These are phyloP conservation scores for Trichoderma sp. DNA, from an alignment of 2,329 filamentous ascomycete species.

Conservation along the genomic window DNA sequence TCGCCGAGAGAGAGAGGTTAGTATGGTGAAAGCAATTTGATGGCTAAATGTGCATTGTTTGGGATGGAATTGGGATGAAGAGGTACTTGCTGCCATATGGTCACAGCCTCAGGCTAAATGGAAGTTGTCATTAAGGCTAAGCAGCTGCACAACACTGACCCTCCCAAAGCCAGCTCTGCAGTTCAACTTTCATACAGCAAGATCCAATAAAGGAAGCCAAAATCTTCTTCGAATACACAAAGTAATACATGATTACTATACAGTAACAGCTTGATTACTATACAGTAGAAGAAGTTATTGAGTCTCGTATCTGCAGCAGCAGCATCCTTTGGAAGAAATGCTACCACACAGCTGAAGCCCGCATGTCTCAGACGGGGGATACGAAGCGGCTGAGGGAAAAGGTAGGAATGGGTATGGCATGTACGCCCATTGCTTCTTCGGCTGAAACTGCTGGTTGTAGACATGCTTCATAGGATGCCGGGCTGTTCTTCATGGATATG, in stretches of 20 bases:
- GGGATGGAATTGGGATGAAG: no score
- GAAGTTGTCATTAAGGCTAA: neutral
- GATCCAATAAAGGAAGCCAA: no score
- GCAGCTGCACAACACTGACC: neutral
- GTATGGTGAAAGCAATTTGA: no score
- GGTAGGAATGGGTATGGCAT: neutral
- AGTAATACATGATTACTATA: no score
- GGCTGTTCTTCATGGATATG: no score
- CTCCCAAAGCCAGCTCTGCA: neutral
- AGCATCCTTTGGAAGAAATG: neutral
- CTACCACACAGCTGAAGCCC: neutral
- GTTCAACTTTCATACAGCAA: neutral
- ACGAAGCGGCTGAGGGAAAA: conserved; percentile 16
- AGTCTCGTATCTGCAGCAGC: neutral
- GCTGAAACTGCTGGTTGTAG: neutral
- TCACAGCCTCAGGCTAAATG: conserved; percentile 4
- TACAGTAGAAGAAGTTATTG: no score
- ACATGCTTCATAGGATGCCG: no score
- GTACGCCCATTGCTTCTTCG: neutral
- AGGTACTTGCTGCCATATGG: no score
- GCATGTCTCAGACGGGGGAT: neutral
- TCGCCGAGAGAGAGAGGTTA: no score
- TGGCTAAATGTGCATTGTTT: no score
- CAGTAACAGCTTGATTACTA: no score
- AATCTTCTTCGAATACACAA: no score